These are phyloP conservation scores for Gyromitra esculenta DNA, from an alignment of 2,329 filamentous ascomycete genomes.

Conservation along the genomic window DNA sequence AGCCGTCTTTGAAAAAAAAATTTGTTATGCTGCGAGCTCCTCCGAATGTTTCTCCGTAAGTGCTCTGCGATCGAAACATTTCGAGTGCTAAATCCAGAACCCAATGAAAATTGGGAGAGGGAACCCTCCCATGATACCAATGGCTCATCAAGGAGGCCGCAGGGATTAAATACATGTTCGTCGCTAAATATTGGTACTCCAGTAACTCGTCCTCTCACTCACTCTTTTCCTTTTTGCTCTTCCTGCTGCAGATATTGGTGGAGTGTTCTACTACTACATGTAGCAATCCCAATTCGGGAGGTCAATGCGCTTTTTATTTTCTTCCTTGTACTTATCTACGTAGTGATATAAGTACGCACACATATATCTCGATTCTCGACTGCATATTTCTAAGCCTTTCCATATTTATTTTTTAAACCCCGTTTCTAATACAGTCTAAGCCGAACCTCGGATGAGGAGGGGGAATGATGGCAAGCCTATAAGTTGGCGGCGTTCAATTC, in stretches of 20 bases:
- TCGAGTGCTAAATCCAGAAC: not conserved
- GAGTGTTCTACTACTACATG: not conserved
- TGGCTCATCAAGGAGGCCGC: not conserved
- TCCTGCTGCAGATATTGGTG: not conserved
- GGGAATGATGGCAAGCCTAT: not conserved
- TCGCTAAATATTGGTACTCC: not conserved
- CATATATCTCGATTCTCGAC: not conserved
- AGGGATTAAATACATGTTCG: not conserved
- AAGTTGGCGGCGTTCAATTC: not conserved
- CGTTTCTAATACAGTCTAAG: not conserved
- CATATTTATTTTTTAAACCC: too few relatives aligned
- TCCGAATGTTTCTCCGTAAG: slow-evolving; percentile 5
- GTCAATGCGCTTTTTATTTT: not conserved
- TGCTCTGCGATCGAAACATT: not conserved
- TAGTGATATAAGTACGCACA: not conserved
- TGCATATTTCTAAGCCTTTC: too few relatives aligned
- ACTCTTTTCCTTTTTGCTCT: not conserved
- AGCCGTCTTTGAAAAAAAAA: not conserved
- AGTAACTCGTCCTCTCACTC: not conserved
- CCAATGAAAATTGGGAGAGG: not conserved
- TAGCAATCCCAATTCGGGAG: not conserved
- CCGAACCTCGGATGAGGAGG: not conserved
- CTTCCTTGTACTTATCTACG: not conserved
- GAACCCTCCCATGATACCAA: not conserved
- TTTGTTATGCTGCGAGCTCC: slow-evolving; percentile 4